Evolutionary conservation across 169 alveolate species (phyloP).

Genomic region (Cryptosporidium sp.): DNA sequence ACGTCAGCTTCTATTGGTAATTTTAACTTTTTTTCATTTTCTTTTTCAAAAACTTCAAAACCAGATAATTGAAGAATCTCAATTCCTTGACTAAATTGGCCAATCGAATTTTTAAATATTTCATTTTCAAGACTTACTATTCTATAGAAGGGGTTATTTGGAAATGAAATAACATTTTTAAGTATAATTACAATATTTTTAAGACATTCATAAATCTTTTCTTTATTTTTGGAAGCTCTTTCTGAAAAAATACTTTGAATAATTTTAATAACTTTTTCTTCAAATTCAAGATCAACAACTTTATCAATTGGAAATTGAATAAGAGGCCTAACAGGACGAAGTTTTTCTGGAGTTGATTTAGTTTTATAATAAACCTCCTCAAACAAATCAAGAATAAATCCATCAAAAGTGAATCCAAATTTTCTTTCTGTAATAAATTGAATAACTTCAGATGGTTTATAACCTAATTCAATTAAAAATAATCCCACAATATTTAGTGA

Average conservation of each 20-base stretch:
- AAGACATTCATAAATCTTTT: slow-evolving; percentile 30
- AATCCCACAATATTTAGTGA: slow-evolving; percentile 43
- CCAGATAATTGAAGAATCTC: slow-evolving; percentile 55
- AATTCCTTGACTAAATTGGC: slow-evolving; percentile 35
- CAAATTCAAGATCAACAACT: neutral
- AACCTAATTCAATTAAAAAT: slow-evolving; percentile 61
- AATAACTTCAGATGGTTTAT: slow-evolving; percentile 35
- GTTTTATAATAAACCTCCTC: slow-evolving; percentile 18
- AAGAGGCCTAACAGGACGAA: slow-evolving; percentile 33
- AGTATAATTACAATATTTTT: slow-evolving; percentile 24
- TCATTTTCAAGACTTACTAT: slow-evolving; percentile 23
- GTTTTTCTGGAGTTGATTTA: slow-evolving; percentile 24
- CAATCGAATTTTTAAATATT: slow-evolving; percentile 24
- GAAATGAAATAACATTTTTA: slow-evolving; percentile 37
- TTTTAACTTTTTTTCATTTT: slow-evolving; percentile 12
- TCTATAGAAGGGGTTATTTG: slow-evolving; percentile 39
- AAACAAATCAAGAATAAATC: slow-evolving; percentile 19
- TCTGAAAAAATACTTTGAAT: too few relatives aligned
- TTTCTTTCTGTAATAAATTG: slow-evolving; percentile 26
- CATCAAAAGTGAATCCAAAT: slow-evolving; percentile 48
- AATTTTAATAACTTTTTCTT: neutral
- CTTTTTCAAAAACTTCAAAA: slow-evolving; percentile 30
- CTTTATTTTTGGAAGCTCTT: neutral
- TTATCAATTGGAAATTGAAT: slow-evolving; percentile 38
- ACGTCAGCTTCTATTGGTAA: slow-evolving; percentile 36